These are phyloP conservation scores for Metarhizium sp. DNA, from an alignment of 2,329 filamentous ascomycete genomes.

Conservation along the genomic window DNA sequence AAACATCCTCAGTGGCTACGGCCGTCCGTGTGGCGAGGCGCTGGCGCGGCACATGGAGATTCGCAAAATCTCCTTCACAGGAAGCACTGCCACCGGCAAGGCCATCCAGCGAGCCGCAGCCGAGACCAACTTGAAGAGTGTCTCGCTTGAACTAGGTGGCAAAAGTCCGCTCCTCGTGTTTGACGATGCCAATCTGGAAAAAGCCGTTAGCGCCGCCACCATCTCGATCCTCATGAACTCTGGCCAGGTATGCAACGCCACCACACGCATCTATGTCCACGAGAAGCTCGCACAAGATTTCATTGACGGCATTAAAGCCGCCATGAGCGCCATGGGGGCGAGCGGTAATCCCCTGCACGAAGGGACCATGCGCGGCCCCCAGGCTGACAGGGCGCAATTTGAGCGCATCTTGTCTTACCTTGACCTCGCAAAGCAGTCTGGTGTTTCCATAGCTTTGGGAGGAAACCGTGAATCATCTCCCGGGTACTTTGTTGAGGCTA, in stretches of 20 bases:
- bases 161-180: slow-evolving; percentile 58
- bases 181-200: slow-evolving; percentile 54
- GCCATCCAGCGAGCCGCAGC: slow-evolving; percentile 66
- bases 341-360: slow-evolving; percentile 25
- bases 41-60: slow-evolving; percentile 60
- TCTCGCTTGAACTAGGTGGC: slow-evolving; percentile 59
- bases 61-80: slow-evolving; percentile 69
- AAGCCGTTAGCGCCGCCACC: slow-evolving; percentile 45
- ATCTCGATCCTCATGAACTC: slow-evolving; percentile 40
- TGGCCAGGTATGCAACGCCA: slow-evolving; percentile 52
- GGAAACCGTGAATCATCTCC: slow-evolving; percentile 5
- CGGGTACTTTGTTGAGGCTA: slow-evolving; percentile 20
- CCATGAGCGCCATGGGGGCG: slow-evolving; percentile 25
- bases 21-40: slow-evolving; percentile 54
- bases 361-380: slow-evolving; percentile 31
- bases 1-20: slow-evolving; percentile 64
- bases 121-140: slow-evolving; percentile 53
- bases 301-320: slow-evolving; percentile 44
- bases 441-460: slow-evolving; percentile 7
- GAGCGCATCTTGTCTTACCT: slow-evolving; percentile 35
- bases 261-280: slow-evolving; percentile 48
- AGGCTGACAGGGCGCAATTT: slow-evolving; percentile 41
- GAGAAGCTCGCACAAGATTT: slow-evolving; percentile 44
- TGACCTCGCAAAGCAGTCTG: slow-evolving; percentile 34
- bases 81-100: slow-evolving; percentile 60